These are phyloP conservation scores for Crithidia acanthocephali DNA, from an alignment of 208 protist genomes.

Conservation along the genomic window DNA sequence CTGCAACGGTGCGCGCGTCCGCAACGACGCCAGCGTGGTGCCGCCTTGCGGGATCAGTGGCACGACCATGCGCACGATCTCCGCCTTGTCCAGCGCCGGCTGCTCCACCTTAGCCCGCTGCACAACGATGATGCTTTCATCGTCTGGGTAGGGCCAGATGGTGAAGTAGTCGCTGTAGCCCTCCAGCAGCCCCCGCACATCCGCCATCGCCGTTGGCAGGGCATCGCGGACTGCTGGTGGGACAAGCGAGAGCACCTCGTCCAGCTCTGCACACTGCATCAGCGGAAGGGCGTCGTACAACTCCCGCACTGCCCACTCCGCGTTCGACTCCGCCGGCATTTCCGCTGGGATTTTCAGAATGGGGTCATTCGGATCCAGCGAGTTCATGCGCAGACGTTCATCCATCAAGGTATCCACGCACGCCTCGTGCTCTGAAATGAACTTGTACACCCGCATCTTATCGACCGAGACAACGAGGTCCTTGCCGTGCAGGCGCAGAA, in stretches of 20 bases:
- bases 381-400: slow-evolving; percentile 56
- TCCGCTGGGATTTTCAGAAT: slow-evolving; percentile 61
- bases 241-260: slow-evolving; percentile 79
- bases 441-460: slow-evolving; percentile 74
- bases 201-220: slow-evolving; percentile 49
- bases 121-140: slow-evolving; percentile 64
- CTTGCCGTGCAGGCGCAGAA: slow-evolving; percentile 82
- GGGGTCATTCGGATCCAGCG: slow-evolving; percentile 67
- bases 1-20: slow-evolving; percentile 68
- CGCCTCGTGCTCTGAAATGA: slow-evolving; percentile 70
- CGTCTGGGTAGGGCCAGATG: slow-evolving; percentile 79
- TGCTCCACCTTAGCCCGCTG: slow-evolving; percentile 77
- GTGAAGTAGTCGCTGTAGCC: slow-evolving; percentile 76
- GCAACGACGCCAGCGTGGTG: slow-evolving; percentile 47
- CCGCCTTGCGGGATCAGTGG: slow-evolving; percentile 76
- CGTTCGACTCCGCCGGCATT: slow-evolving; percentile 60
- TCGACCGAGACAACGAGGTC: slow-evolving; percentile 73
- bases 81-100: slow-evolving; percentile 47
- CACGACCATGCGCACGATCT: slow-evolving; percentile 65
- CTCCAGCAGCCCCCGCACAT: slow-evolving; percentile 47
- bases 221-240: slow-evolving; percentile 65
- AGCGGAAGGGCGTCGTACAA: slow-evolving; percentile 89
- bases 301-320: slow-evolving; percentile 79
- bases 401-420: slow-evolving; percentile 84
- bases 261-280: slow-evolving; percentile 77